Base-by-base conservation (phyloP, 192 early-diverging fungal species). In the Paraglomus occultum region DNA sequence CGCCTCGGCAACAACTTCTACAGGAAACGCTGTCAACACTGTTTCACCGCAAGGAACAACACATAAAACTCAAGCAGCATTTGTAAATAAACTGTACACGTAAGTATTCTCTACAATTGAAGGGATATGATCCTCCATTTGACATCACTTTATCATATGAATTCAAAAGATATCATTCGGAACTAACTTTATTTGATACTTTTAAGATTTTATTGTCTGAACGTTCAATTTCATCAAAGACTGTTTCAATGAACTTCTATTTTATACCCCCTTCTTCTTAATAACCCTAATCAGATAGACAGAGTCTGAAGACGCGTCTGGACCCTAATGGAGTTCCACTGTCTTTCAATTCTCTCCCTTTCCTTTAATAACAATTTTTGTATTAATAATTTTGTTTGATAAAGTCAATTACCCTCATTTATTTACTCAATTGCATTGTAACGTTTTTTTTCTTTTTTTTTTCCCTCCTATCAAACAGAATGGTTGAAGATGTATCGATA, bases 401-500 rank as follows among this genome's bases (percentile, higher is more conserved):
- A n/a, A 10, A 57, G n/a, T 57, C 6, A 22, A 64, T 45, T 10
- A 45, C 23, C 48, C 3, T 12, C 23, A 23, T 0, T 48, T 48
- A 22, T 55, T 47, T 3, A 31, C 31, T 58, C 59, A 57, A 46
- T 59, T 38, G 31, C 31, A 2, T 31, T 31, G 31, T 31, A 31
- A 31, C 3, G 31, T 31, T 31, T 31, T 3, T 31, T 31, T 44
- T 39, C 14, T 12, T 43, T 18, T 52, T 18, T 50, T 59, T n/a
- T n/a, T n/a, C n/a, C n/a, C n/a, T n/a, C n/a, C 31, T 31, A 31
- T 31, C 31, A 31, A 31, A 31, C 65, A 91, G 89, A 64, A 91
- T 92, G 83, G 78, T 91, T 4, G 91, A 92, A 72, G 89, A 91
- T 70, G 73, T 76, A 8, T 64, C 79, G n/a, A 88, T 85, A 39